phyloP scores from a whole-genome alignment of 345 rosid species.

The Linum tenue region DNA sequence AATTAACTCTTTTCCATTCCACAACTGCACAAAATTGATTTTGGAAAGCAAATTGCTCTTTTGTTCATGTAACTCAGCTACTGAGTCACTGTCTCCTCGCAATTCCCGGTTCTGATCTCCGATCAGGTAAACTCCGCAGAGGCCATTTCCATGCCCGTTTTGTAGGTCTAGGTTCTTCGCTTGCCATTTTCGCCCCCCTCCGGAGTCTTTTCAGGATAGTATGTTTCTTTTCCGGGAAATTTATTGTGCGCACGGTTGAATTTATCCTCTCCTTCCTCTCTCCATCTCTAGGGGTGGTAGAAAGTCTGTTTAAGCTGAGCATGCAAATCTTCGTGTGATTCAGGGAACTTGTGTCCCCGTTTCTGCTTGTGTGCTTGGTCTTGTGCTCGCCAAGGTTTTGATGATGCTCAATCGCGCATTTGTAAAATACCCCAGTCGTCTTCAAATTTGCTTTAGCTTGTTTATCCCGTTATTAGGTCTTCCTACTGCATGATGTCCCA shows the following conservation, averaged over 20 bases:
- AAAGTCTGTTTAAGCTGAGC: neutral
- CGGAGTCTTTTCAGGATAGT: neutral
- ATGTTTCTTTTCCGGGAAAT: neutral
- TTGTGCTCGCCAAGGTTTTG: too few species aligned
- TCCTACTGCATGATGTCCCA: neutral
- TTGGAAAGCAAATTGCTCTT: neutral
- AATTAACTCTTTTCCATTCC: neutral
- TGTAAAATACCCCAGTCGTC: too few species aligned
- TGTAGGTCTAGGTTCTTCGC: neutral
- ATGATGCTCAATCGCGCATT: too few species aligned
- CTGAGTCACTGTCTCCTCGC: neutral
- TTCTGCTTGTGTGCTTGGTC: too few species aligned
- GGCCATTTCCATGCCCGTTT: neutral
- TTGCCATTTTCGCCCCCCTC: neutral
- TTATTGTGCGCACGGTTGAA: neutral
- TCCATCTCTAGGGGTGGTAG: neutral
- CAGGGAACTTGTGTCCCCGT: too few species aligned
- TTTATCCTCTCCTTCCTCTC: neutral
- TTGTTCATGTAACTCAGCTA: constrained; percentile 1
- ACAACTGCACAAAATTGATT: neutral
- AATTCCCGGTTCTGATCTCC: constrained; percentile 14
- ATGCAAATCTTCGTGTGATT: neutral
- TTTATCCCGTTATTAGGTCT: too few species aligned
- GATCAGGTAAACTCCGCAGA: constrained; percentile 7
- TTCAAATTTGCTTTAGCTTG: too few species aligned